Percentiles rank a stretch among this genome's conserved stretches.
phyloP scores from a whole-genome alignment of 2,329 filamentous ascomycete species.

The Furcasterigmium sp. region DNA sequence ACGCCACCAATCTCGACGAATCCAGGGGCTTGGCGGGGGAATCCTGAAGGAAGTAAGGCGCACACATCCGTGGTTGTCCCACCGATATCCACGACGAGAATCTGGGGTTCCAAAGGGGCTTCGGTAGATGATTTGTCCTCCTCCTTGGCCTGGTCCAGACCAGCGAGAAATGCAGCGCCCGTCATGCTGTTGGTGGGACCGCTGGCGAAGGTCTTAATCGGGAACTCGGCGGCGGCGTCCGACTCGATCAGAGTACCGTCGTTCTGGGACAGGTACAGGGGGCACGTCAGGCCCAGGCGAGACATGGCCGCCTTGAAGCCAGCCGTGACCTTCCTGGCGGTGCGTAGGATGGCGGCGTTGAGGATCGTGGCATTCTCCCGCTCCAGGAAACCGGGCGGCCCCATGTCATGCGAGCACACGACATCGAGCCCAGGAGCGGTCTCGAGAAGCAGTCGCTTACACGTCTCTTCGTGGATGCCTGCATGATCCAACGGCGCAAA shows the following conservation, averaged over 20 bases:
- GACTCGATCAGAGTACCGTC: slow-evolving; percentile 47
- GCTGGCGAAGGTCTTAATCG: slow-evolving; percentile 48
- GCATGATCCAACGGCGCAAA: slow-evolving; percentile 40
- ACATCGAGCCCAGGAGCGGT: slow-evolving; percentile 27
- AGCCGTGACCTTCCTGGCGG: slow-evolving; percentile 38
- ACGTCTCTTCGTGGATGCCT: slow-evolving; percentile 32
- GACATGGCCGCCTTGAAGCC: slow-evolving; percentile 41
- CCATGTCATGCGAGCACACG: slow-evolving; percentile 38
- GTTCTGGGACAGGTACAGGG: slow-evolving; percentile 46
- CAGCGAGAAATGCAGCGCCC: slow-evolving; percentile 48
- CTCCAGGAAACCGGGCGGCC: slow-evolving; percentile 35
- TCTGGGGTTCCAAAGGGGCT: slow-evolving; percentile 17
- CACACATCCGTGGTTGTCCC: slow-evolving; percentile 59
- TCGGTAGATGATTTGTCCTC: neutral
- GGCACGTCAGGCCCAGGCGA: slow-evolving; percentile 33
- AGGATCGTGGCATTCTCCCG: slow-evolving; percentile 51
- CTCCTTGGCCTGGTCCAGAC: slow-evolving; percentile 26
- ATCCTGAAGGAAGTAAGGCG: slow-evolving; percentile 50
- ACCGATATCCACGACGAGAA: slow-evolving; percentile 53
- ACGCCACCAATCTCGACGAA: slow-evolving; percentile 55
- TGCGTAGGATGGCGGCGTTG: slow-evolving; percentile 45
- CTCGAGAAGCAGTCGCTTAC: slow-evolving; percentile 28
- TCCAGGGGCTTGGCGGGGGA: slow-evolving; percentile 53
- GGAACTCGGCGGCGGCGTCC: slow-evolving; percentile 38
- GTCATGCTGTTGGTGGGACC: slow-evolving; percentile 50